Conservation (phyloP, 2,329 filamentous ascomycete genomes). For the Aspergillus amoenus region DNA sequence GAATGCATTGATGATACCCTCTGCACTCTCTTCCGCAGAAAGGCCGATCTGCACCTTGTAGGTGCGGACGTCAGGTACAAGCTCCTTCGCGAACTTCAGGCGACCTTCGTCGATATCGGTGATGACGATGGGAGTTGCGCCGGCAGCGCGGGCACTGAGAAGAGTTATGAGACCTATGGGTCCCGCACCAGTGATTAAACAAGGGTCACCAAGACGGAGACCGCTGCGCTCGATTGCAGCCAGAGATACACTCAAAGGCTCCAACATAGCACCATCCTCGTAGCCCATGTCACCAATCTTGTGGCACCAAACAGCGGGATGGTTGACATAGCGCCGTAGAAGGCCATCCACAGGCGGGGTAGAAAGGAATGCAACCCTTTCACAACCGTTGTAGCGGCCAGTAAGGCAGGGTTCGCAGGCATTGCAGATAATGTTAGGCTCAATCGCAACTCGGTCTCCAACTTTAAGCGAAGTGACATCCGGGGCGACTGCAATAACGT, state of each 20-base stretch:
- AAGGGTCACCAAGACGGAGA: conserved; percentile 78
- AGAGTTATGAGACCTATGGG: conserved; percentile 91
- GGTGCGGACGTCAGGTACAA: conserved; percentile 76
- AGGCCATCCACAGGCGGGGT: conserved; percentile 88
- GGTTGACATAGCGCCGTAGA: conserved; percentile 88
- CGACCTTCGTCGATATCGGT: conserved; percentile 91
- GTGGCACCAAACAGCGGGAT: conserved; percentile 92
- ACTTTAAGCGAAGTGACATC: conserved; percentile 75
- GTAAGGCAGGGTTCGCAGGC: conserved; percentile 88
- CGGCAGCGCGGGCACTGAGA: conserved; percentile 79
- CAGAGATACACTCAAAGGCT: conserved; percentile 85
- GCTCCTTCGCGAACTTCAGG: conserved; percentile 77
- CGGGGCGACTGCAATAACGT: conserved; percentile 68
- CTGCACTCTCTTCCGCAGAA: conserved; percentile 68
- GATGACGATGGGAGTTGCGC: conserved; percentile 86
- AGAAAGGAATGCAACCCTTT: conserved; percentile 79
- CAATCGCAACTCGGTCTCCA: conserved; percentile 89
- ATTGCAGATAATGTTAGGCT: conserved; percentile 91
- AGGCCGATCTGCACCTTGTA: conserved; percentile 53
- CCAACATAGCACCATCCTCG: conserved; percentile 86
- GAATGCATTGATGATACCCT: conserved; percentile 66
- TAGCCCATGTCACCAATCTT: conserved; percentile 91
- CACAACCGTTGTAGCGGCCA: conserved; percentile 93
- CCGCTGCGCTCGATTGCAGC: conserved; percentile 83
- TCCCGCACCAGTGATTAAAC: conserved; percentile 87